phyloP scores from a whole-genome alignment of 129 eudicot genomes.

The Saussurea involucrata region DNA sequence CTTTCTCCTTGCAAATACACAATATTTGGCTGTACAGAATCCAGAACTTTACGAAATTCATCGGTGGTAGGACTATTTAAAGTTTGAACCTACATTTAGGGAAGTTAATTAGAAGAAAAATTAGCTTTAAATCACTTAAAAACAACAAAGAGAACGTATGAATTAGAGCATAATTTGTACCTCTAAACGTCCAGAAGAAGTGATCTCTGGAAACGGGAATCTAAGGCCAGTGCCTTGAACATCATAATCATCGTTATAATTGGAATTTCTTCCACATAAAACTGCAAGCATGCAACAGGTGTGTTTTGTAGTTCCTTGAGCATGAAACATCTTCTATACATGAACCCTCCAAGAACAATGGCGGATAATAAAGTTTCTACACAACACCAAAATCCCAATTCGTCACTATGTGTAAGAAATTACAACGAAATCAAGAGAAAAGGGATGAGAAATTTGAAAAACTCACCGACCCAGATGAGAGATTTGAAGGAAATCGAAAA shows the following conservation, averaged over 20 bases:
- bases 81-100: constrained; percentile 57
- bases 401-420: neutral
- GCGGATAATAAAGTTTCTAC: neutral
- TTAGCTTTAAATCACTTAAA: neutral
- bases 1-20: constrained; percentile 76
- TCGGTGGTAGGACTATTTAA: constrained; percentile 58
- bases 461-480: constrained; percentile 28
- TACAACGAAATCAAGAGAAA: constrained; percentile 4
- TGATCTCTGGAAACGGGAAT: constrained; percentile 74
- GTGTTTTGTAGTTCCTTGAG: constrained; percentile 73
- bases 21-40: constrained; percentile 65
- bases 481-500: constrained; percentile 29
- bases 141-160: neutral
- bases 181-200: constrained; percentile 91
- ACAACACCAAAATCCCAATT: constrained; percentile 13
- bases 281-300: constrained; percentile 85
- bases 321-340: constrained; percentile 43
- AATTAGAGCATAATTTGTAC: constrained; percentile 27
- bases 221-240: constrained; percentile 16
- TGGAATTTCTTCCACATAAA: constrained; percentile 31
- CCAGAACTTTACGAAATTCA: constrained; percentile 60
- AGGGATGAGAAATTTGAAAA: constrained; percentile 6
- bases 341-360: constrained; percentile 9
- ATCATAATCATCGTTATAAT: constrained; percentile 34
- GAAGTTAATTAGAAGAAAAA: neutral